A percentile compares a stretch with the other conserved stretches of the same genome.
Conservation (phyloP, 176 grass and related monocot species). For the Pharus latifolius region DNA sequence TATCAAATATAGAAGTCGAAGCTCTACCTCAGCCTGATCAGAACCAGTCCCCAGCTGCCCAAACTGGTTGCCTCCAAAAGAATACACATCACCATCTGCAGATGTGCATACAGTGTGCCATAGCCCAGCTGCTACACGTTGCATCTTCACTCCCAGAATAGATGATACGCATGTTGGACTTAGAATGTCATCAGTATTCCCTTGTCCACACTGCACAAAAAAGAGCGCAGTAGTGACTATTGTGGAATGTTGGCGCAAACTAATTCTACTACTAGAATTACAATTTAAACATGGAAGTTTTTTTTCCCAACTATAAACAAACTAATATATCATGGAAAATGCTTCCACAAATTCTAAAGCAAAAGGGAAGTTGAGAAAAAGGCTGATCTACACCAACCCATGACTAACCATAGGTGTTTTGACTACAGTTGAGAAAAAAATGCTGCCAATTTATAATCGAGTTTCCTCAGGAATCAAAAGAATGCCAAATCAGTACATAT, state of each 20-base stretch:
- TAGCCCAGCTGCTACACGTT: slow-evolving; percentile 70
- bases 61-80: slow-evolving; percentile 96
- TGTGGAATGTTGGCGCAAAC: not conserved
- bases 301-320: too few relatives aligned
- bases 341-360: too few relatives aligned
- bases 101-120: slow-evolving; percentile 97
- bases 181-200: slow-evolving; percentile 81
- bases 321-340: too few relatives aligned
- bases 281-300: too few relatives aligned
- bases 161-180: slow-evolving; percentile 87
- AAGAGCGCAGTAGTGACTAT: slow-evolving; percentile 21
- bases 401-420: too few relatives aligned
- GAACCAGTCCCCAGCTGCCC: slow-evolving; percentile 93
- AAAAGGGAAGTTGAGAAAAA: too few relatives aligned
- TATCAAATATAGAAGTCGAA: not conserved
- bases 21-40: slow-evolving; percentile 90
- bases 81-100: slow-evolving; percentile 81
- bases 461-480: too few relatives aligned
- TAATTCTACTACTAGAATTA: not conserved
- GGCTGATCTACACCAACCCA: too few relatives aligned
- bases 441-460: too few relatives aligned
- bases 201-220: slow-evolving; percentile 78
- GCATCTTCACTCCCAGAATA: slow-evolving; percentile 81
- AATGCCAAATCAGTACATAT: too few relatives aligned
- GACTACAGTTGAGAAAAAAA: too few relatives aligned